phyloP scores from a whole-genome alignment of 164 flowering plant species.

The Taxillus chinensis region DNA sequence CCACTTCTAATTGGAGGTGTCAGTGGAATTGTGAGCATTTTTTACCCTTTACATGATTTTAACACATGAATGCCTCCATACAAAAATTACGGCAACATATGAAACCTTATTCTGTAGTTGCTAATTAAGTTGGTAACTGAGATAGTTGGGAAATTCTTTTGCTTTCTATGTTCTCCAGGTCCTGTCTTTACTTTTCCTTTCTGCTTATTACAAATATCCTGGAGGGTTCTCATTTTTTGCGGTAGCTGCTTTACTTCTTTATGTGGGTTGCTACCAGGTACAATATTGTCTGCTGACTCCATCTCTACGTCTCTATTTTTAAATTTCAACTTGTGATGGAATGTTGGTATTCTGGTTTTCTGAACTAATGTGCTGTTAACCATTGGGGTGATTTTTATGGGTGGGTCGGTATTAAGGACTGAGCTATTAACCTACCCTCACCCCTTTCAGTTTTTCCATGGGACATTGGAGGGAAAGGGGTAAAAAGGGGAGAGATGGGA shows the following conservation, averaged over 20 bases:
- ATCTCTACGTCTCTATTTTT: neutral
- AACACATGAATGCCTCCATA: no score
- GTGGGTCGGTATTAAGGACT: no score
- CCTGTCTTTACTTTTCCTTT: slow-evolving; percentile 60
- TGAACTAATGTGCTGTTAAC: no score
- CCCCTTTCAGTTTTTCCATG: no score
- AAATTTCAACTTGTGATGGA: no score
- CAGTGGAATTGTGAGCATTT: slow-evolving; percentile 61
- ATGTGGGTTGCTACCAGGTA: slow-evolving; percentile 92
- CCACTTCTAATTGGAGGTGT: slow-evolving; percentile 89
- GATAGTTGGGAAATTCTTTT: neutral
- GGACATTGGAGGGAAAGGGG: neutral
- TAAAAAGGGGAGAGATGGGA: no score
- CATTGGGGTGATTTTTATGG: no score
- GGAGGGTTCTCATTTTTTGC: slow-evolving; percentile 68
- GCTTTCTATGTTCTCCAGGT: slow-evolving; percentile 31
- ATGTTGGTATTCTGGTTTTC: no score
- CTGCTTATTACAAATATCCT: slow-evolving; percentile 85
- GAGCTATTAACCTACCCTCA: no score
- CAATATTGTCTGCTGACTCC: neutral
- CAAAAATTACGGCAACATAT: no score
- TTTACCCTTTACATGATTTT: neutral
- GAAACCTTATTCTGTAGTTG: no score
- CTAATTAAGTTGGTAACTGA: neutral
- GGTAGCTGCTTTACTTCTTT: slow-evolving; percentile 73